Evolutionary conservation across 2,329 filamentous ascomycete genomes (phyloP).

Genomic region (Penicillium sp.): DNA sequence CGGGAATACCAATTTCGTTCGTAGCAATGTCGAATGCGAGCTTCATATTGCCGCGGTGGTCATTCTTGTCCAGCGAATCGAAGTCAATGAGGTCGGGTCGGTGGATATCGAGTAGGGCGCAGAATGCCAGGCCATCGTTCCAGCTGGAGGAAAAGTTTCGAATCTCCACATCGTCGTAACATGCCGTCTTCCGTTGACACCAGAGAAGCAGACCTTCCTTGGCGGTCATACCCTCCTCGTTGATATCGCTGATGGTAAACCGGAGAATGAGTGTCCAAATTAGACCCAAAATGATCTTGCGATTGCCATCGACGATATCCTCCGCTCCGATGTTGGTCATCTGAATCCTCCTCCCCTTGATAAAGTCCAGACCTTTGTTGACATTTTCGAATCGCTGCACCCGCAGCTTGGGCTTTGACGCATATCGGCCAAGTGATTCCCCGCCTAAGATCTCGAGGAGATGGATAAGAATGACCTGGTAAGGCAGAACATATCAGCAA

Average conservation of each 20-base stretch:
- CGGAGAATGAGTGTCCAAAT: conserved; percentile 98
- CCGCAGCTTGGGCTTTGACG: conserved; percentile 90
- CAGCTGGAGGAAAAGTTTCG: conserved; percentile 93
- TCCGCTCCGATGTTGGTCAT: conserved; percentile 99
- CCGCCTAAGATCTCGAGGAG: conserved; percentile 93
- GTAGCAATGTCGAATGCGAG: conserved; percentile 94
- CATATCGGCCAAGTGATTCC: conserved; percentile 95
- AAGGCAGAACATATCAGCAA: not conserved
- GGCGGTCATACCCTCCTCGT: conserved; percentile 94
- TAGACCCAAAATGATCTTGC: conserved; percentile 93
- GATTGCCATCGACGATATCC: conserved; percentile 96
- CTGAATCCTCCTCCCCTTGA: conserved; percentile 86
- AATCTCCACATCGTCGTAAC: conserved; percentile 95
- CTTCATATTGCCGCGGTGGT: conserved; percentile 97
- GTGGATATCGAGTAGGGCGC: conserved; percentile 93
- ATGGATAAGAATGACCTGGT: conserved; percentile 88
- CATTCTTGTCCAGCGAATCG: conserved; percentile 87
- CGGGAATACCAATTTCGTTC: conserved; percentile 95
- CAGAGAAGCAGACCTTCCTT: conserved; percentile 93
- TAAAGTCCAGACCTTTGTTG: conserved; percentile 91
- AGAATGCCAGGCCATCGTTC: conserved; percentile 97
- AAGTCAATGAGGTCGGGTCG: conserved; percentile 96
- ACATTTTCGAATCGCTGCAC: conserved; percentile 98
- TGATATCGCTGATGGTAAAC: conserved; percentile 99
- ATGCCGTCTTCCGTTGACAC: conserved; percentile 98